A percentile compares a stretch with the other conserved stretches of the same genome.
Evolutionary conservation across 2,329 filamentous ascomycete genomes (phyloP).

Genomic region (Aspergillus sclerotialis): DNA sequence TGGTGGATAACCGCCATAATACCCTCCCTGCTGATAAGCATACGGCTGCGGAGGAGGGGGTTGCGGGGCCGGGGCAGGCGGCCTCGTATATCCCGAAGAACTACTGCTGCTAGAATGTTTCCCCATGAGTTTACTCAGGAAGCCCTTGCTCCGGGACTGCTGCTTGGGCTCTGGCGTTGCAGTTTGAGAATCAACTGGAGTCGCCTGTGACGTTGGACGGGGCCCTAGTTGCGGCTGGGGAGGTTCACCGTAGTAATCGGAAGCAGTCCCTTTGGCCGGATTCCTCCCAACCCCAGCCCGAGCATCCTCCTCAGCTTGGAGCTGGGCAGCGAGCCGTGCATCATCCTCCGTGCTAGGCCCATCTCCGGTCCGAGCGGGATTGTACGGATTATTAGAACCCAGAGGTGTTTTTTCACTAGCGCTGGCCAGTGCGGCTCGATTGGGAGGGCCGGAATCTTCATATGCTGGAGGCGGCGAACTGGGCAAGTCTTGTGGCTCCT

Average conservation of each 20-base stretch:
- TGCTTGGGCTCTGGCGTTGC: conserved; percentile 29
- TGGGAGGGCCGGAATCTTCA: conserved; percentile 50
- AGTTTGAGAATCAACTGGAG: conserved; percentile 13
- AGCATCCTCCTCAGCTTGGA: conserved; percentile 79
- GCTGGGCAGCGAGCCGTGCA: conserved; percentile 63
- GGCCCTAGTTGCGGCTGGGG: conserved; percentile 7
- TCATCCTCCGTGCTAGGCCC: conserved; percentile 59
- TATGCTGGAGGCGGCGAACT: conserved; percentile 45
- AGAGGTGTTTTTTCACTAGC: conserved; percentile 40
- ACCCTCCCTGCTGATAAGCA: conserved; percentile 14
- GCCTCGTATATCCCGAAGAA: conserved; percentile 10
- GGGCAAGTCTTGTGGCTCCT: conserved; percentile 32
- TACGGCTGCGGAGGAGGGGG: conserved; percentile 19
- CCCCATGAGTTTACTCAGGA: conserved; percentile 48
- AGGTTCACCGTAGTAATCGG: conserved; percentile 40
- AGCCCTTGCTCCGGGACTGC: conserved; percentile 31
- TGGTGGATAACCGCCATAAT: conserved; percentile 26
- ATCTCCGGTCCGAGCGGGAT: conserved; percentile 17
- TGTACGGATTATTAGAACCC: conserved; percentile 69
- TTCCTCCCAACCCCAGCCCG: conserved; percentile 35
- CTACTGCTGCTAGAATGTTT: conserved; percentile 29
- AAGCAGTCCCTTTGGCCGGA: conserved; percentile 30
- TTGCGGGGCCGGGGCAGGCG: conserved; percentile 16
- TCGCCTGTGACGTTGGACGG: conserved; percentile 2
- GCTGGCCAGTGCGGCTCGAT: conserved; percentile 29